Percentiles rank a stretch among this genome's conserved stretches.
Evolutionary conservation across 192 early-diverging fungal species (phyloP).

Genomic region (Jimgerdemannia flammicorona): DNA sequence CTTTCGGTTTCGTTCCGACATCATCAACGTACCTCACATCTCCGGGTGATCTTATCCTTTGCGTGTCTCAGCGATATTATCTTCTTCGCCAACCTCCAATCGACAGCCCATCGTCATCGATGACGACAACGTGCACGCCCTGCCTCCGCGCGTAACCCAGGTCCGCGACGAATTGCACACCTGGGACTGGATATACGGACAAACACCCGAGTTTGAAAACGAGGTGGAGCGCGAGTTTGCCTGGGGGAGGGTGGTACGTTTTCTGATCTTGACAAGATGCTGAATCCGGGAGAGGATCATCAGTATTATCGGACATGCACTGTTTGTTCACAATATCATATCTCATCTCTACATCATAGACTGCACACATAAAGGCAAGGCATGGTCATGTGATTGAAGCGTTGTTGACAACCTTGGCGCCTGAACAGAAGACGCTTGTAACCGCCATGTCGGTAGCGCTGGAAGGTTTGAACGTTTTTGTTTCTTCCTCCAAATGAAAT

Average conservation of each 20-base stretch:
- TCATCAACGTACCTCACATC: background rate
- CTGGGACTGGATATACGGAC: constrained; percentile 90
- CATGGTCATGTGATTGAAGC: background rate
- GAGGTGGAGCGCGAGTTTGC: constrained; percentile 40
- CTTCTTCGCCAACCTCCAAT: background rate
- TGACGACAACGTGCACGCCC: constrained; percentile 1
- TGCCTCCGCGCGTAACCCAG: constrained; percentile 22
- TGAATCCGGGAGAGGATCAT: background rate
- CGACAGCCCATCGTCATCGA: constrained; percentile 23
- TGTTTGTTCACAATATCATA: background rate
- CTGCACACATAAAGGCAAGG: background rate
- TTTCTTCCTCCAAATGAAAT: background rate
- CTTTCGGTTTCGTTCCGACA: background rate
- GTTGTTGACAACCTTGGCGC: background rate
- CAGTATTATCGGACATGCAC: background rate
- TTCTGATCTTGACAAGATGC: background rate
- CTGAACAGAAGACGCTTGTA: background rate
- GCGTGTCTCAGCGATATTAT: background rate
- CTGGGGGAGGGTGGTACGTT: constrained; percentile 53
- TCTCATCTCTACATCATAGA: background rate
- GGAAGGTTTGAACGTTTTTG: background rate
- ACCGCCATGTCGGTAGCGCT: background rate
- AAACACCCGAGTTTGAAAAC: constrained; percentile 86
- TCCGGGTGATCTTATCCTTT: too few relatives aligned
- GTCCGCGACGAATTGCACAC: constrained; percentile 43